phyloP scores from a whole-genome alignment of 495 filamentous ascomycete genomes.

The Aspergillus olivimuriae region DNA sequence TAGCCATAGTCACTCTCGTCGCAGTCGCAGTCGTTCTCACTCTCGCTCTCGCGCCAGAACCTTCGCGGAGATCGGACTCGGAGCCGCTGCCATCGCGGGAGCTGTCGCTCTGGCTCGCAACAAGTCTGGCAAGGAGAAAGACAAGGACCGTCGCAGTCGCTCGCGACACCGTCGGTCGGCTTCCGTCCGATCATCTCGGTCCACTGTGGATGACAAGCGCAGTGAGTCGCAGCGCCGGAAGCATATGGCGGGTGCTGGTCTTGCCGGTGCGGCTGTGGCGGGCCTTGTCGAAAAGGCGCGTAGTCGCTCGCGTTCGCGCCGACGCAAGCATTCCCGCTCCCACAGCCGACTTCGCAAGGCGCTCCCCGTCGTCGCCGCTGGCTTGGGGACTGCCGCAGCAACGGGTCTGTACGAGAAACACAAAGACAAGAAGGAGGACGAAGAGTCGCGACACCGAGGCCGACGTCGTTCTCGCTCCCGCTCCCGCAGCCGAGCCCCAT shows the following conservation, averaged over 20 bases:
- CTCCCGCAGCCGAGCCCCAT: constrained; percentile 49
- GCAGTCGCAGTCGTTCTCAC: constrained; percentile 47
- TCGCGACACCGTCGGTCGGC: constrained; percentile 56
- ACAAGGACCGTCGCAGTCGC: constrained; percentile 63
- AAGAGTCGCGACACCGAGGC: constrained; percentile 39
- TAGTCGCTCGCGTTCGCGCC: constrained; percentile 60
- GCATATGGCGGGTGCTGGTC: constrained; percentile 68
- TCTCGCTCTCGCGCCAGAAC: constrained; percentile 52
- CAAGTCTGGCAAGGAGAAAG: constrained; percentile 38
- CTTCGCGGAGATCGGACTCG: constrained; percentile 67
- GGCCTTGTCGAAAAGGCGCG: constrained; percentile 69
- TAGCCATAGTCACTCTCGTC: constrained; percentile 30
- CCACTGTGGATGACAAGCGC: constrained; percentile 37
- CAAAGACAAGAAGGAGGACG: constrained; percentile 59
- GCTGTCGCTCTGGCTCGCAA: constrained; percentile 70
- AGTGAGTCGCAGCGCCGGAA: constrained; percentile 58
- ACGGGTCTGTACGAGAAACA: constrained; percentile 76
- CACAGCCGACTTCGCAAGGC: constrained; percentile 55
- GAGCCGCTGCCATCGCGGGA: constrained; percentile 75
- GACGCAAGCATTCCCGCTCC: constrained; percentile 44
- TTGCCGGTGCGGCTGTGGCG: constrained; percentile 71
- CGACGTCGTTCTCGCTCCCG: constrained; percentile 47
- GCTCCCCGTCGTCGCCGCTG: constrained; percentile 66
- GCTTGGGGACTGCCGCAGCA: constrained; percentile 69
- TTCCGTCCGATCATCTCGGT: constrained; percentile 24